phyloP scores from a whole-genome alignment of 2,329 filamentous ascomycete genomes.

The Capronia coronata region DNA sequence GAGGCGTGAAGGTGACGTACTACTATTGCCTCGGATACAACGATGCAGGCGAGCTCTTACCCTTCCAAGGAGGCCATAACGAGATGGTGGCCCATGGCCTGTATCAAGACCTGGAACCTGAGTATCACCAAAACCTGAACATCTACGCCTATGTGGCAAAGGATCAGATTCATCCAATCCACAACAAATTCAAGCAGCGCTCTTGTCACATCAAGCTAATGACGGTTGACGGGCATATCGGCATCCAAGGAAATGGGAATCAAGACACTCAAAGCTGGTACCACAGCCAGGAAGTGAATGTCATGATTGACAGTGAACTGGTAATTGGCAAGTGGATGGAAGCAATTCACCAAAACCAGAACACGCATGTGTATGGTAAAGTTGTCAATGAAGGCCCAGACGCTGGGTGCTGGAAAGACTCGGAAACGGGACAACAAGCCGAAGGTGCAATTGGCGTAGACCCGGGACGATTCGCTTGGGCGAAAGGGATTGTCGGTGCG shows the following conservation, averaged over 20 bases:
- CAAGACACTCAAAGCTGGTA: constrained; percentile 77
- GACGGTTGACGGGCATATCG: constrained; percentile 63
- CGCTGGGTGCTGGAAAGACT: constrained; percentile 60
- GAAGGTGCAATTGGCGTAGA: constrained; percentile 48
- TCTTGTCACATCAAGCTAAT: constrained; percentile 57
- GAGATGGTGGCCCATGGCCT: constrained; percentile 61
- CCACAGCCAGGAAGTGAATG: constrained; percentile 70
- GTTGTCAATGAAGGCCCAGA: constrained; percentile 38
- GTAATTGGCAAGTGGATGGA: constrained; percentile 60
- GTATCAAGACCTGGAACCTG: constrained; percentile 50
- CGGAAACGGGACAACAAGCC: constrained; percentile 40
- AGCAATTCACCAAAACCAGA: constrained; percentile 58
- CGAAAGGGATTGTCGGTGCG: constrained; percentile 52
- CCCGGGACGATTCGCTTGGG: constrained; percentile 53
- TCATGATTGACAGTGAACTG: constrained; percentile 61
- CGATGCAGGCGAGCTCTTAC: constrained; percentile 67
- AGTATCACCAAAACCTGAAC: constrained; percentile 48
- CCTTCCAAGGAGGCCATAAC: constrained; percentile 68
- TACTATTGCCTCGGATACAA: constrained; percentile 76
- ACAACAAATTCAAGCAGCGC: constrained; percentile 1
- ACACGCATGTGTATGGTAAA: constrained; percentile 55
- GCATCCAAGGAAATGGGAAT: constrained; percentile 67
- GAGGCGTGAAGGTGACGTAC: constrained; percentile 61
- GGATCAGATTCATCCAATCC: constrained; percentile 54
- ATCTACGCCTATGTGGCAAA: constrained; percentile 68